Base-by-base conservation (phyloP, 768 basidiomycete species). In the Mycena amicta region DNA sequence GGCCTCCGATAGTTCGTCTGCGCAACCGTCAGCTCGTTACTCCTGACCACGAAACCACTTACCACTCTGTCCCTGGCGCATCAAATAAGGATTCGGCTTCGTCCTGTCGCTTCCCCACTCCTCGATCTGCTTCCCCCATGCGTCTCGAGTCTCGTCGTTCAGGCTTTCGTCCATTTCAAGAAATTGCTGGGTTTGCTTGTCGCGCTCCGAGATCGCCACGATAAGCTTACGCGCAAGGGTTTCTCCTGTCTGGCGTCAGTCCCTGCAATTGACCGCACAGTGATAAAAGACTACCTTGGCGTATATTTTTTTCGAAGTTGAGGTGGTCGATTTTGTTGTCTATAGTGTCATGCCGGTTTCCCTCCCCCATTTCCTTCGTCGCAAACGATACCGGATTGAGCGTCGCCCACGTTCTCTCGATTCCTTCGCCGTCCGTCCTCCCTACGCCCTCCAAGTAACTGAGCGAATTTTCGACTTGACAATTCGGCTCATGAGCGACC, bases 301-400 rank as follows among this genome's bases (percentile, higher is more conserved):
- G 26, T 0, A 60, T 15, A 22, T 64, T 62, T 41, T 67, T 67
- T 30, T 60, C 55, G 26, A 41, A 61, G 28, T 65, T 65, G 4
- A 43, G 60, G 15, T 66, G 55, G 30, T 75, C 72, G 8, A 55
- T 22, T 31, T 55, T 55, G 25, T 65, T 45, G 30, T 77, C 71
- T 1, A 78, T 28, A 0, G 69, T 66, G 25, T 74, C 72, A 3
- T 64, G 53, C 0, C 68, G 58, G 1, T 61, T 53, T 0, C 71
- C 70, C 0, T 68, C 63, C 0, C 69, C 68, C 73, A 72, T 76
- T 23, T 77, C 72, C 16, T 67, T 66, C 0, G 72, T 75, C 30
- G 68, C 68, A 2, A 54, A 60, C 0, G 68, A 65, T 2, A 63
- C 47, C 0, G 57, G 52, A 55, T 77, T 75, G 5, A 69, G 27